Conservation (phyloP, 2,329 filamentous ascomycete genomes). For the Zarea fungicola region DNA sequence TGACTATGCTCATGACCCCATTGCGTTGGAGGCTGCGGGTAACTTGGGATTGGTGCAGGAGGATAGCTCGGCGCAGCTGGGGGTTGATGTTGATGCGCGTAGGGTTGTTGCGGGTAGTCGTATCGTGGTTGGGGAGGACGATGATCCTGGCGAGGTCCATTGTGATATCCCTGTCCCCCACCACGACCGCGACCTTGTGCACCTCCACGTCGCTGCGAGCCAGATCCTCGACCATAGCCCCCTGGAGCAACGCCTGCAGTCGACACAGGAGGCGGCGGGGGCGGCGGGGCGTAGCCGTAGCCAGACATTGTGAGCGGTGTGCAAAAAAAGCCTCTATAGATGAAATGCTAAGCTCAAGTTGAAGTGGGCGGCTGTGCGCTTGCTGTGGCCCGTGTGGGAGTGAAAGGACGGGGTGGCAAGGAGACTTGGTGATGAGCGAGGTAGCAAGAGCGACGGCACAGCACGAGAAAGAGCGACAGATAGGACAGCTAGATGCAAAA, state of each 20-base stretch:
- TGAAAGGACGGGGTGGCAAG: neutral
- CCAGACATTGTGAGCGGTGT: conserved; percentile 35
- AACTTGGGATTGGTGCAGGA: conserved; percentile 33
- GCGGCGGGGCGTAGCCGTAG: conserved; percentile 52
- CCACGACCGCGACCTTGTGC: conserved; percentile 30
- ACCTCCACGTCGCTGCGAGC: conserved; percentile 18
- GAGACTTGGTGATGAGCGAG: neutral
- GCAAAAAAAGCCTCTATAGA: neutral
- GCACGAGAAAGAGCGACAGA: neutral
- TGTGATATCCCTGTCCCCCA: conserved; percentile 36
- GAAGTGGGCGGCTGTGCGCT: neutral
- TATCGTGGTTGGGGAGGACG: conserved; percentile 34
- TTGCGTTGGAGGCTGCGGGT: conserved; percentile 33
- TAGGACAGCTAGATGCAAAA: neutral
- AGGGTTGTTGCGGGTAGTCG: conserved; percentile 37
- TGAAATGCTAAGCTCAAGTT: neutral
- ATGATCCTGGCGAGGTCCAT: conserved; percentile 35
- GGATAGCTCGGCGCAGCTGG: conserved; percentile 26
- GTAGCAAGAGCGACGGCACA: neutral
- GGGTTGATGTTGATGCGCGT: conserved; percentile 27
- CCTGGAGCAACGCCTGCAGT: conserved; percentile 14
- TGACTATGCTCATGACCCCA: conserved; percentile 37
- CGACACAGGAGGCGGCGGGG: conserved; percentile 37
- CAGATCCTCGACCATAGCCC: conserved; percentile 36
- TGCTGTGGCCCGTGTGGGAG: neutral